These are phyloP conservation scores for Eucalyptus erythrocorys DNA, from an alignment of 345 rosid genomes.

Conservation along the genomic window DNA sequence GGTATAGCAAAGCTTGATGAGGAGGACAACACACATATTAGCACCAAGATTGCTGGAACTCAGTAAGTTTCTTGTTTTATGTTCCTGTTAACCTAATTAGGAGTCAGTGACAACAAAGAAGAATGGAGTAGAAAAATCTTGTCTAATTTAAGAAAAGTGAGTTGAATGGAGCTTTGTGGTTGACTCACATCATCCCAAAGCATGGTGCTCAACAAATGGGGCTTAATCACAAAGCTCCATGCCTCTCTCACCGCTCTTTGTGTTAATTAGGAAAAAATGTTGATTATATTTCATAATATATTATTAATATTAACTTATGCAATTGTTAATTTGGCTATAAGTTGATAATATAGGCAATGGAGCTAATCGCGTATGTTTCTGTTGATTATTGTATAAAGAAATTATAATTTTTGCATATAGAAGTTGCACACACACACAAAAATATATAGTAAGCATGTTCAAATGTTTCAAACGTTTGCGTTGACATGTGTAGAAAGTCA, in stretches of 20 bases:
- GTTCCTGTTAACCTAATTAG: background rate
- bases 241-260: background rate
- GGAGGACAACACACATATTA: constrained; percentile 20
- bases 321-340: too few species aligned
- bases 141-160: background rate
- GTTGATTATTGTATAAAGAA: background rate
- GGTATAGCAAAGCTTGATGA: constrained; percentile 24
- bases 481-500: background rate
- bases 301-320: background rate
- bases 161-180: background rate
- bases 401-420: background rate
- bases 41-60: constrained; percentile 20
- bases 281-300: background rate
- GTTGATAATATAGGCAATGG: too few species aligned
- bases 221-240: background rate
- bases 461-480: background rate
- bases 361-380: too few species aligned
- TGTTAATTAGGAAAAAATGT: background rate
- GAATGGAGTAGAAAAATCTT: background rate
- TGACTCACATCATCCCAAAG: background rate
- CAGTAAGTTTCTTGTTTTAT: background rate
- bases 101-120: background rate
- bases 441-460: background rate
- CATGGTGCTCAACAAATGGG: background rate
- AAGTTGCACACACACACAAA: background rate